Percentiles rank a stretch among this genome's conserved stretches.
Evolutionary conservation across 352 stramenopile genomes (phyloP).

Genomic region (Phytopythium vexans): DNA sequence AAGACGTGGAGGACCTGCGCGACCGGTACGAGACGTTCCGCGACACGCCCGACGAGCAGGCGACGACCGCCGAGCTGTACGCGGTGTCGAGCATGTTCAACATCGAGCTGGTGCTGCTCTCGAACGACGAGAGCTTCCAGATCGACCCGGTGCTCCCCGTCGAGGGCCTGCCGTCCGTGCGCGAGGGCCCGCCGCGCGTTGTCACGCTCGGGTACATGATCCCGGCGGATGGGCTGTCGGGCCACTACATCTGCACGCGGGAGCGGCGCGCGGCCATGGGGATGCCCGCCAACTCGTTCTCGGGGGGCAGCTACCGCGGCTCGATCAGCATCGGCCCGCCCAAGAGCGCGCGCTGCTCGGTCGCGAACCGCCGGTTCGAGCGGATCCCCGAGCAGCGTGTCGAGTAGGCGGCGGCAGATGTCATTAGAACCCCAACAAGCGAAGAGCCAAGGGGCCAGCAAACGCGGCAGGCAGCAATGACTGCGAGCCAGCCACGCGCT

Average conservation of each 20-base stretch:
- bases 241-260: slow-evolving; percentile 83
- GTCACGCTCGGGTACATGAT: slow-evolving; percentile 78
- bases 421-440: background rate
- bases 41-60: slow-evolving; percentile 68
- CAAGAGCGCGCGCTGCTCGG: slow-evolving; percentile 43
- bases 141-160: slow-evolving; percentile 79
- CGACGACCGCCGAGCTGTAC: slow-evolving; percentile 77
- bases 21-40: slow-evolving; percentile 76
- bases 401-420: slow-evolving; percentile 25
- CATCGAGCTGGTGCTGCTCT: slow-evolving; percentile 75
- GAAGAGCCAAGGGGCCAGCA: too few species aligned
- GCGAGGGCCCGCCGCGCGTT: slow-evolving; percentile 45
- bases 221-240: slow-evolving; percentile 54
- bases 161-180: slow-evolving; percentile 47
- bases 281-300: slow-evolving; percentile 59
- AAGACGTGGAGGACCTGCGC: slow-evolving; percentile 62
- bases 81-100: slow-evolving; percentile 81
- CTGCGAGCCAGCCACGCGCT: too few species aligned
- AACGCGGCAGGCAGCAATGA: too few species aligned
- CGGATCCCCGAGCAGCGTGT: slow-evolving; percentile 63
- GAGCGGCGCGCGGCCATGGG: slow-evolving; percentile 34
- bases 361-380: slow-evolving; percentile 44
- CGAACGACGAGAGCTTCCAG: slow-evolving; percentile 78
- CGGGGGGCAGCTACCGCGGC: slow-evolving; percentile 68
- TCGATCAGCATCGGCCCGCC: slow-evolving; percentile 69